Conservation (phyloP, 2,329 filamentous ascomycete species). For the Trichoderma polysporum region DNA sequence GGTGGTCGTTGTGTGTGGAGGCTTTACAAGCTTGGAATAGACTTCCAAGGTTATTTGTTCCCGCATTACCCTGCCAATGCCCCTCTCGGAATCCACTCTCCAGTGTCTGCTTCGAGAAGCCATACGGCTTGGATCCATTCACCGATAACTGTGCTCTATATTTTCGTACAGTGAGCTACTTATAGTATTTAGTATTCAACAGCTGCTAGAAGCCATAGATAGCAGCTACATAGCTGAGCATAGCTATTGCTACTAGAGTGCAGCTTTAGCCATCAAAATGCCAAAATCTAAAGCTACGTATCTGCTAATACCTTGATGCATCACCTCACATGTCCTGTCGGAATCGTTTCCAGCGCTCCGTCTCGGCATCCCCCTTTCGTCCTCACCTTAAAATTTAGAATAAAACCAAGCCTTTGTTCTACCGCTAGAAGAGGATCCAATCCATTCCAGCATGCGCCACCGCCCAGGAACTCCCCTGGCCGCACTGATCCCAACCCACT, state of each 20-base stretch:
- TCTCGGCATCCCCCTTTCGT: constrained; percentile 6
- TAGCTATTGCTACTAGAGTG: neutral
- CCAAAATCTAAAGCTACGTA: neutral
- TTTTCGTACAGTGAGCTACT: too few species aligned
- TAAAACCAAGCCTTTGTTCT: neutral
- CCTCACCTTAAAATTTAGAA: constrained; percentile 3
- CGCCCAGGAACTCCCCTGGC: neutral
- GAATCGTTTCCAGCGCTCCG: neutral
- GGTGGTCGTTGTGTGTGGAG: constrained; percentile 7
- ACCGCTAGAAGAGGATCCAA: neutral
- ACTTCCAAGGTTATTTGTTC: constrained; percentile 13
- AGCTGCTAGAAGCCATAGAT: neutral
- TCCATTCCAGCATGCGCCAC: neutral
- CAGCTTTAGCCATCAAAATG: neutral
- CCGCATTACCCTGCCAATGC: constrained; percentile 1
- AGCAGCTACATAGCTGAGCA: neutral
- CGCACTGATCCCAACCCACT: neutral
- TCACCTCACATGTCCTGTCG: neutral
- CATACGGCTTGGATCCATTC: constrained; percentile 8
- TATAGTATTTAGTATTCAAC: neutral
- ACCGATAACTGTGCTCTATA: too few species aligned
- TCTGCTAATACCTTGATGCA: neutral
- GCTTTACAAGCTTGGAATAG: neutral
- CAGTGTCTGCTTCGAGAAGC: constrained; percentile 14
- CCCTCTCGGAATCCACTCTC: constrained; percentile 7